These are phyloP conservation scores for Sophora flavescens DNA, from an alignment of 306 rosid species.

Conservation along the genomic window DNA sequence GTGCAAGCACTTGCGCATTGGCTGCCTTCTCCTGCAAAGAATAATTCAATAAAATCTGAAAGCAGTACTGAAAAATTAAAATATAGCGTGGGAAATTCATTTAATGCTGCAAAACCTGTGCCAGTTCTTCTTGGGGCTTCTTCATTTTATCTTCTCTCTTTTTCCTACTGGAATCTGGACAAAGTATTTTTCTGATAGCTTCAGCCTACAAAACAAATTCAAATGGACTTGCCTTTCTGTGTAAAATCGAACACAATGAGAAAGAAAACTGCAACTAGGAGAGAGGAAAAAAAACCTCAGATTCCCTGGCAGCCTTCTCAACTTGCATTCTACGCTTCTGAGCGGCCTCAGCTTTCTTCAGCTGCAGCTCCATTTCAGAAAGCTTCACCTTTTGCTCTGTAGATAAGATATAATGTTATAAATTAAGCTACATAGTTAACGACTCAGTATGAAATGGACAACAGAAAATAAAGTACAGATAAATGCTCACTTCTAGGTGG, in stretches of 20 bases:
- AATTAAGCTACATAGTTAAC: slow-evolving; percentile 13
- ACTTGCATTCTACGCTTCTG: slow-evolving; percentile 73
- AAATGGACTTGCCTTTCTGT: neutral
- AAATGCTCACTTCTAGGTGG: slow-evolving; percentile 89
- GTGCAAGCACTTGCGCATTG: no score
- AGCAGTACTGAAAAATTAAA: no score
- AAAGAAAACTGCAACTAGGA: slow-evolving; percentile 6
- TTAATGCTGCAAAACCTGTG: no score
- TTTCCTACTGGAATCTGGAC: slow-evolving; percentile 62
- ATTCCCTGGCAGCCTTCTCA: slow-evolving; percentile 59
- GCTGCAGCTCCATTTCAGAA: slow-evolving; percentile 71
- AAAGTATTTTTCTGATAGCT: slow-evolving; percentile 94
- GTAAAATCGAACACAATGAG: slow-evolving; percentile 25
- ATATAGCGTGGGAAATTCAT: no score
- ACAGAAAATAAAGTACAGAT: neutral
- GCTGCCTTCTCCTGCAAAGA: no score
- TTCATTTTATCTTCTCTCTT: no score
- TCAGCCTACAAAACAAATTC: slow-evolving; percentile 66
- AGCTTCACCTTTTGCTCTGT: slow-evolving; percentile 75
- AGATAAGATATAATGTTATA: slow-evolving; percentile 34
- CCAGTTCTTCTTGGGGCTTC: no score
- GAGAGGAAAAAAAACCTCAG: slow-evolving; percentile 57
- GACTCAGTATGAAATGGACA: slow-evolving; percentile 5
- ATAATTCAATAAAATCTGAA: no score
- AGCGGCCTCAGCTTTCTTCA: slow-evolving; percentile 79